Evolutionary conservation across 2,329 filamentous ascomycete genomes (phyloP).

Genomic region (Graphilbum fragrans): DNA sequence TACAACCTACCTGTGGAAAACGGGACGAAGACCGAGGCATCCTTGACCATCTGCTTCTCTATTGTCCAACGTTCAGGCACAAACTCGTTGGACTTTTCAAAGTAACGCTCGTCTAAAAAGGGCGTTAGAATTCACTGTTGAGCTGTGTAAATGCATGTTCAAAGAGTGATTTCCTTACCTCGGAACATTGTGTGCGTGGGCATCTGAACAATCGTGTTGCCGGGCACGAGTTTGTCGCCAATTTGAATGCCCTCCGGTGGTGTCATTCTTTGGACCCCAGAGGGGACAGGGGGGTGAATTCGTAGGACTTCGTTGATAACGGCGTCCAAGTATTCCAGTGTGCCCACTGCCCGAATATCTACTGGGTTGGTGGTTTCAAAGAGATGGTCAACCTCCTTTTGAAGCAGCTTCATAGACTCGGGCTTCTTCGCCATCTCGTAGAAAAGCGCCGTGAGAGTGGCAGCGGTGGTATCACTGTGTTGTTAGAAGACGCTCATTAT

Average conservation of each 20-base stretch:
- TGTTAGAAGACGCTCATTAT: too few relatives aligned
- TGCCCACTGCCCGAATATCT: background rate
- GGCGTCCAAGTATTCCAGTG: conserved; percentile 17
- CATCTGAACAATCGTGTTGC: conserved; percentile 20
- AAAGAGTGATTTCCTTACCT: background rate
- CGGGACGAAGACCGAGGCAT: too few relatives aligned
- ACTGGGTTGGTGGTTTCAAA: background rate
- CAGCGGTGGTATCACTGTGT: conserved; percentile 8
- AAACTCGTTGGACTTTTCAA: too few relatives aligned
- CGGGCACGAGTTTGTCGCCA: conserved; percentile 21
- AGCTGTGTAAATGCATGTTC: background rate
- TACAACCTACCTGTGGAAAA: conserved; percentile 15
- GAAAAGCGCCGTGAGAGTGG: conserved; percentile 4
- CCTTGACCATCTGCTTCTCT: too few relatives aligned
- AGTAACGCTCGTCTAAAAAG: conserved; percentile 7
- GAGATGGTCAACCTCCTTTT: conserved; percentile 17
- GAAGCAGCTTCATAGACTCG: conserved; percentile 13
- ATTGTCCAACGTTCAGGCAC: too few relatives aligned
- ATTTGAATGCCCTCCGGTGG: conserved; percentile 23
- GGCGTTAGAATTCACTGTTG: background rate
- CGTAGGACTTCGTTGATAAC: conserved; percentile 23
- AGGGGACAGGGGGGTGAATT: conserved; percentile 18
- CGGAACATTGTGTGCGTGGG: conserved; percentile 16
- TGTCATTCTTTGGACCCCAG: conserved; percentile 21
- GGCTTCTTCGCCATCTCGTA: conserved; percentile 10